phyloP scores from a whole-genome alignment of 1,284 basidiomycete genomes.

The Cutaneotrichosporon sp. region DNA sequence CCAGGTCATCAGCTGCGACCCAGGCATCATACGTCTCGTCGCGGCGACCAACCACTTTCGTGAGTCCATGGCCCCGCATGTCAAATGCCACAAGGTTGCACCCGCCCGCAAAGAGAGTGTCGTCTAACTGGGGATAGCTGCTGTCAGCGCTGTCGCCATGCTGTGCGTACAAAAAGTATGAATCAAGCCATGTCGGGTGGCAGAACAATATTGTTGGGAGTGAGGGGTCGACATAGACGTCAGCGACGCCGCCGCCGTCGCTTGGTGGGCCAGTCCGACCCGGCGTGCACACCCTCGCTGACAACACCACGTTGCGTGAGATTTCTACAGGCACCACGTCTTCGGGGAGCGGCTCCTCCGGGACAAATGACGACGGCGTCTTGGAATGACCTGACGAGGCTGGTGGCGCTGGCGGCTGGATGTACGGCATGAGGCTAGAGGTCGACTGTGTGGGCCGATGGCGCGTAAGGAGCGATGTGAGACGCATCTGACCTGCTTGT shows the following conservation, averaged over 20 bases:
- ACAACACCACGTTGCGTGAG: too few relatives aligned
- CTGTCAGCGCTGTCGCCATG: slow-evolving; percentile 4
- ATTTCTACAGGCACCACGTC: too few relatives aligned
- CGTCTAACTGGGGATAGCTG: slow-evolving; percentile 33
- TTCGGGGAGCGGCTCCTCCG: too few relatives aligned
- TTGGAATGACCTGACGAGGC: too few relatives aligned
- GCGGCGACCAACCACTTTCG: slow-evolving; percentile 1
- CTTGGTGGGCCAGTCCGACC: too few relatives aligned
- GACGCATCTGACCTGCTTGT: too few relatives aligned
- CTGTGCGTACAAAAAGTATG: slow-evolving; percentile 10
- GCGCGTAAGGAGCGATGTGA: too few relatives aligned
- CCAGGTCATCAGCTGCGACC: slow-evolving; percentile 13
- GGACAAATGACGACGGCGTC: too few relatives aligned
- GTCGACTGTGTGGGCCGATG: too few relatives aligned
- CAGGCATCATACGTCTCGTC: slow-evolving; percentile 11
- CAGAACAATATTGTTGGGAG: slow-evolving; percentile 14
- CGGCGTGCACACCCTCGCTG: too few relatives aligned
- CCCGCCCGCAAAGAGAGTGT: slow-evolving; percentile 22
- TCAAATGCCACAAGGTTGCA: slow-evolving; percentile 30
- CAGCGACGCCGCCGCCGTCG: neutral
- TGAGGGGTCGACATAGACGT: neutral
- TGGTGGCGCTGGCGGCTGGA: too few relatives aligned
- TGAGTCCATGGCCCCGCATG: slow-evolving; percentile 24
- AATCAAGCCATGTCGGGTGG: slow-evolving; percentile 17
- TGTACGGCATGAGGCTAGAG: too few relatives aligned